phyloP scores from a whole-genome alignment of 306 rosid genomes.

The Mimosa pudica region DNA sequence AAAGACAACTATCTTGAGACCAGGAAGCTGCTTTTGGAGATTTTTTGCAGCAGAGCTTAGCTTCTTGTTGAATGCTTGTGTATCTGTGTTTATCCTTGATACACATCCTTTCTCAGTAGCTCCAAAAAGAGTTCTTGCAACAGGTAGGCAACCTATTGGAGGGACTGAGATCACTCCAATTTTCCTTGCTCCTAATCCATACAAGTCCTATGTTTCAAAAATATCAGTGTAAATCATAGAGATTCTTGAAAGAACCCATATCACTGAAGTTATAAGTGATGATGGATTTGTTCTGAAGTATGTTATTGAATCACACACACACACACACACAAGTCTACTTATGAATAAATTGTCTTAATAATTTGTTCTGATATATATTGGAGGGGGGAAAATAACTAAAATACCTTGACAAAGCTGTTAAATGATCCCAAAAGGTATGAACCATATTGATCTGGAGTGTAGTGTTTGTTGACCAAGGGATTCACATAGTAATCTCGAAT shows the following conservation, averaged over 20 bases:
- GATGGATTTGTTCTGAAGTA: too few relatives aligned
- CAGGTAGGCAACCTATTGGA: slow-evolving; percentile 91
- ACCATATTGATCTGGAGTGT: slow-evolving; percentile 73
- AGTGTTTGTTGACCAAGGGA: slow-evolving; percentile 59
- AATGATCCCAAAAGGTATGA: slow-evolving; percentile 56
- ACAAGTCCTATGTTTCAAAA: slow-evolving; percentile 56
- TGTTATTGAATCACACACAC: too few relatives aligned
- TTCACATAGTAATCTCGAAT: slow-evolving; percentile 80
- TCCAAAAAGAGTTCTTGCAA: slow-evolving; percentile 70
- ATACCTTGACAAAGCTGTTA: slow-evolving; percentile 69
- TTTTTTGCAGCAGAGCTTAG: slow-evolving; percentile 59
- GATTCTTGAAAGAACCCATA: not conserved
- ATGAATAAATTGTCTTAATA: not conserved
- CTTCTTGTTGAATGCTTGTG: slow-evolving; percentile 79
- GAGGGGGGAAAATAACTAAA: not conserved
- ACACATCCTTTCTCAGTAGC: slow-evolving; percentile 67
- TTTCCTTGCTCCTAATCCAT: slow-evolving; percentile 83
- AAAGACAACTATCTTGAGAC: slow-evolving; percentile 73
- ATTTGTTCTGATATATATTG: not conserved
- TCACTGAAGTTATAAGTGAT: too few relatives aligned
- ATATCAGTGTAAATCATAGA: slow-evolving; percentile 4
- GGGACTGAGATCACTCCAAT: slow-evolving; percentile 94
- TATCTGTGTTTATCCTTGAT: slow-evolving; percentile 63
- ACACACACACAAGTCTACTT: not conserved
- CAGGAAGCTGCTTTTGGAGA: slow-evolving; percentile 75